A percentile compares a stretch with the other conserved stretches of the same genome.
These are phyloP conservation scores for Artemisia argyi DNA, from an alignment of 129 eudicot genomes.

Conservation along the genomic window DNA sequence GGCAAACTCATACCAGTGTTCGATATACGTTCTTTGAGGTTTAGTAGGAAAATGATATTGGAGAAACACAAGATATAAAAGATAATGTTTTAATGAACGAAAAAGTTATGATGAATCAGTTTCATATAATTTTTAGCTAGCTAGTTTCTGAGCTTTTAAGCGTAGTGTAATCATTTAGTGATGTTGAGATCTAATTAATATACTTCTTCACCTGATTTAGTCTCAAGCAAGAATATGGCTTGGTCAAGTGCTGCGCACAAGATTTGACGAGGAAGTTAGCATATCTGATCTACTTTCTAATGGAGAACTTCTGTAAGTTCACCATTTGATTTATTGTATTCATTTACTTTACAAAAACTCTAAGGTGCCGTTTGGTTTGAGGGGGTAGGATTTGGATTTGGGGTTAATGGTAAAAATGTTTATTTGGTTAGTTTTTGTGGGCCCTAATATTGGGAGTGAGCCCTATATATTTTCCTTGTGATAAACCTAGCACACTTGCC, in stretches of 20 bases:
- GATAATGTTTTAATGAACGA: background rate
- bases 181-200: background rate
- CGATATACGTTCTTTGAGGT: background rate
- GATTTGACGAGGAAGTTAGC: constrained; percentile 53
- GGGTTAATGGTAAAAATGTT: no score
- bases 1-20: no score
- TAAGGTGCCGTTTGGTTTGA: no score
- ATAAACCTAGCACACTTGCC: no score
- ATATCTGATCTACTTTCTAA: constrained; percentile 66
- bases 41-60: background rate
- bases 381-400: no score
- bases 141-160: constrained; percentile 3
- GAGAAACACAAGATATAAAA: background rate
- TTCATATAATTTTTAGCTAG: background rate
- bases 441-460: no score
- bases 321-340: no score
- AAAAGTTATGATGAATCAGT: background rate
- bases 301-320: constrained; percentile 67
- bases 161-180: background rate
- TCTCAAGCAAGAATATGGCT: constrained; percentile 78
- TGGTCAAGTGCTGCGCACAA: constrained; percentile 58
- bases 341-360: no score
- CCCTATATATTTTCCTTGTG: no score
- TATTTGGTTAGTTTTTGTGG: no score
- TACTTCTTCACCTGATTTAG: constrained; percentile 29